A percentile compares a stretch with the other conserved stretches of the same genome.
Evolutionary conservation across 2,329 filamentous ascomycete genomes (phyloP).

Genomic region (Fusarium drepaniforme): DNA sequence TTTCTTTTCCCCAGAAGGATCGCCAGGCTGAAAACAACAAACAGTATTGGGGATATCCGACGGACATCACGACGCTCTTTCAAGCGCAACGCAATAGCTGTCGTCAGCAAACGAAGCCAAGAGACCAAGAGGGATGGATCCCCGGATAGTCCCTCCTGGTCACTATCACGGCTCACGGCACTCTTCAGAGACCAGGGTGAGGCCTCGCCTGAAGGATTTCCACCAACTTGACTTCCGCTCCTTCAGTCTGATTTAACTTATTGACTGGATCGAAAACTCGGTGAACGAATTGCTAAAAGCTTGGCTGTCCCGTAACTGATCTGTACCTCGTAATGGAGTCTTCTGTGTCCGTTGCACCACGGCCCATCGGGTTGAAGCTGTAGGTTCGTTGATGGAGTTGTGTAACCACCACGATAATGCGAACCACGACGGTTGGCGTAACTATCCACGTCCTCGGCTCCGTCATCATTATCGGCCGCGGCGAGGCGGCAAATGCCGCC

Average conservation of each 20-base stretch:
- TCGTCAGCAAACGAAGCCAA: not conserved
- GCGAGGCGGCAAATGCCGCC: not conserved
- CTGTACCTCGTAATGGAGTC: constrained; percentile 18
- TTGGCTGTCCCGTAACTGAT: not conserved
- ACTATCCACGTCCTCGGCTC: constrained; percentile 1
- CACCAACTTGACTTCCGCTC: not conserved
- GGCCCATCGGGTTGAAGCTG: constrained; percentile 16
- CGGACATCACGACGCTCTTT: not conserved
- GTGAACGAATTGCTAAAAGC: not conserved
- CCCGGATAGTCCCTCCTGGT: not conserved
- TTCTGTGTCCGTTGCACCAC: constrained; percentile 14
- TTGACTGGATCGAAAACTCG: not conserved
- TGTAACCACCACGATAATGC: constrained; percentile 12
- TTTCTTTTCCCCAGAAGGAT: not conserved
- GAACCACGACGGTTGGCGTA: constrained; percentile 8
- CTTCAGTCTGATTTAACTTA: not conserved
- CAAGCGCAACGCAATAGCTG: not conserved
- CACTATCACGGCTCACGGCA: not conserved
- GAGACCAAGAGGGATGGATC: not conserved
- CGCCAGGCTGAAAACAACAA: not conserved
- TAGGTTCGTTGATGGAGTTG: constrained; percentile 2
- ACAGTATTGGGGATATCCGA: not conserved
- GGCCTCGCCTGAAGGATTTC: not conserved
- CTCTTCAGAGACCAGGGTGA: not conserved
- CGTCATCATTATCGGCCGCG: constrained; percentile 7